Percentiles rank a stretch among this genome's conserved stretches.
Evolutionary conservation across 176 grass and related monocot genomes (phyloP).

Genomic region (Guadua angustifolia): DNA sequence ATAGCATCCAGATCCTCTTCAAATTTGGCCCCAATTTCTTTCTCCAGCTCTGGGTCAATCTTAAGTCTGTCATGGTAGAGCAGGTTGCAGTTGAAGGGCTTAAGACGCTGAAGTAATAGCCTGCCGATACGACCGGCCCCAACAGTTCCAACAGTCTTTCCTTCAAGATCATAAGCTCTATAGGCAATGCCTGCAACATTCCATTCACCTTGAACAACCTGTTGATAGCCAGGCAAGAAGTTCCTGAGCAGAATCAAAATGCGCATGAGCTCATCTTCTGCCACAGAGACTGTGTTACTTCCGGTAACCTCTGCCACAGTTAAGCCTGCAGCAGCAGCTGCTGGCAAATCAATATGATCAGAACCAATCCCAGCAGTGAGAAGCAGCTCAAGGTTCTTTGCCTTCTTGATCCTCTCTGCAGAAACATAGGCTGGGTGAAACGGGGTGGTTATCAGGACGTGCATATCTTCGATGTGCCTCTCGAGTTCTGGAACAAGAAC

Average conservation of each 20-base stretch:
- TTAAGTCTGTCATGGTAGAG: conserved; percentile 79
- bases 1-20: conserved; percentile 87
- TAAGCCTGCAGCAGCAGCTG: conserved; percentile 71
- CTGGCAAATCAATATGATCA: conserved; percentile 82
- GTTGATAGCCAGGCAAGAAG: conserved; percentile 86
- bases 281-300: conserved; percentile 86
- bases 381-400: conserved; percentile 87
- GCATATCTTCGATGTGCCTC: conserved; percentile 88
- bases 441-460: conserved; percentile 90
- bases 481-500: conserved; percentile 71
- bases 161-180: conserved; percentile 91
- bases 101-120: conserved; percentile 78
- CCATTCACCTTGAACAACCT: conserved; percentile 84
- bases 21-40: conserved; percentile 83
- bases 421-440: conserved; percentile 96
- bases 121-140: conserved; percentile 85
- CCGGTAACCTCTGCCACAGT: conserved; percentile 94
- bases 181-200: conserved; percentile 86
- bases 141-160: conserved; percentile 84
- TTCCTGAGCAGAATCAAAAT: conserved; percentile 82
- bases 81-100: conserved; percentile 90
- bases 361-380: conserved; percentile 93
- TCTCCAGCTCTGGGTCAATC: conserved; percentile 75
- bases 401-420: conserved; percentile 84
- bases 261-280: conserved; percentile 89